Base-by-base conservation (phyloP, 371 early-diverging fungal genomes). In the Apophysomyces elegans region DNA sequence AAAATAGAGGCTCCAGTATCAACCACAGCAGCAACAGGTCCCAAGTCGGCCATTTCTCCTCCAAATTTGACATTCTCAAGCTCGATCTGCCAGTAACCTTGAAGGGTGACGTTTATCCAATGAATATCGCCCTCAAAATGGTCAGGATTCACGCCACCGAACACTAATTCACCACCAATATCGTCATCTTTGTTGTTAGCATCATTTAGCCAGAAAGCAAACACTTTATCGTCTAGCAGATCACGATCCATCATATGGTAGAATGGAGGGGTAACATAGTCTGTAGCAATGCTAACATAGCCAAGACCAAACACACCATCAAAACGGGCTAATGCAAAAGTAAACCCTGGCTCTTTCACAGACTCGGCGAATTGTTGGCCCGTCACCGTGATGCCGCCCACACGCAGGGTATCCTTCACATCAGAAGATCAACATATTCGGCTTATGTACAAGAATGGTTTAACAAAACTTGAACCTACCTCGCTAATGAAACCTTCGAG, bases 71-170 rank as follows among this genome's bases (percentile, higher is more conserved):
- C 83, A 64, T 86, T 77, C 66, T 90, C 81, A 37, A 97, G 76
- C 37, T 88, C 87, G 26, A 96, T 94, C 77, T 96, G 96, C 98
- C 98, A 97, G 83, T 97, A 96, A 0, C 90, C 96, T 80, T 94
- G 93, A 65, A 95, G 90, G 44, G 84, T 83, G 39, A 97, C 90
- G 16, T 91, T 85, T 47, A 93, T 90, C 88, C 91, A 97, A 41
- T 80, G 75, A 67, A 95, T 76, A 9, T 90, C 81, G 21, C 95
- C 96, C 8, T 69, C 81, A 73, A 83, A 95, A 66, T 88, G 91
- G 44, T 78, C 77, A 62, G 84, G 56, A 78, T 96, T 86, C 60
- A 87, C 68, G 16, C 89, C 96, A 63, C 96, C 96, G 69, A 95
- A 88, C 16, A 90, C 83, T 73, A 96, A 84, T 72, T 92, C 94